phyloP scores from a whole-genome alignment of 345 rosid species.

The Psidium guajava region DNA sequence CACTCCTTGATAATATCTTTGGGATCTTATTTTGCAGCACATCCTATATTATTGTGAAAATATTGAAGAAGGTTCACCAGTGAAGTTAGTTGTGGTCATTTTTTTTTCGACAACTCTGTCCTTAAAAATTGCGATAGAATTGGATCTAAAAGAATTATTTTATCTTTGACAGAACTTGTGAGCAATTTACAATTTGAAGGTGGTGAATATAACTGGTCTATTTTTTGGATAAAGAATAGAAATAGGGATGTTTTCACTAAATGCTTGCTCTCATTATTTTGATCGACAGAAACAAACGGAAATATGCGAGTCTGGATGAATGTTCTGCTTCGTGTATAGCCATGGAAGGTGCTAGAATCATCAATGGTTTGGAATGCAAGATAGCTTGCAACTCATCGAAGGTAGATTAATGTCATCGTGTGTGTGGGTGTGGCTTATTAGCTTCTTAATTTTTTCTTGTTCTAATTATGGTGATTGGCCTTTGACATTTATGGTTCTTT shows the following conservation, averaged over 20 bases:
- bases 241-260: not conserved
- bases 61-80: not conserved
- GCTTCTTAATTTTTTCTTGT: not conserved
- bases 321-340: conserved; percentile 47
- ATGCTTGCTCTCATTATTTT: not conserved
- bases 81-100: not conserved
- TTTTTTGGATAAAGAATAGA: not conserved
- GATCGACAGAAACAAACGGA: conserved; percentile 68
- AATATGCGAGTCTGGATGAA: conserved; percentile 53
- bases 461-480: not conserved
- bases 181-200: not conserved
- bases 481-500: not conserved
- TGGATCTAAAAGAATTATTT: not conserved
- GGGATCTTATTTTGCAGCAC: not conserved
- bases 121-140: not conserved
- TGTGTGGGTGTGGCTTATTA: not conserved
- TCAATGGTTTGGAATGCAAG: conserved; percentile 94
- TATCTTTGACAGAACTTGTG: not conserved
- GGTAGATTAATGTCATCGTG: conserved; percentile 22
- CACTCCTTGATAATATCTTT: not conserved
- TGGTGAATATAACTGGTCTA: not conserved
- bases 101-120: not conserved
- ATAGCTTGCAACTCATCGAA: conserved; percentile 77
- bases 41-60: not conserved
- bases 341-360: conserved; percentile 64